Base-by-base conservation (phyloP, 768 basidiomycete species). In the Hericium coralloides region DNA sequence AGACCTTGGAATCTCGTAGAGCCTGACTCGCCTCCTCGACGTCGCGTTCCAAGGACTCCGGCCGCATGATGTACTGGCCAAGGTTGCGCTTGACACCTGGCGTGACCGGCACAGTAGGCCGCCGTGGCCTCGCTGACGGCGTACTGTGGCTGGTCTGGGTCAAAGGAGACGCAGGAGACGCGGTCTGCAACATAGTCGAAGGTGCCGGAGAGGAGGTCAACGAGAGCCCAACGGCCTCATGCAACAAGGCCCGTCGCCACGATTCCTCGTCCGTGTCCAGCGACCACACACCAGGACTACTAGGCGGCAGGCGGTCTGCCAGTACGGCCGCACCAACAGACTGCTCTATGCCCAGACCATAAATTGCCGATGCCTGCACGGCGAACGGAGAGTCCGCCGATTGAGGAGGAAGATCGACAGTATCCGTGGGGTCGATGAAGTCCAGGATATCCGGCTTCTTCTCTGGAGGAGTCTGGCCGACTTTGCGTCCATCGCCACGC, bases 401-500 rank as follows among this genome's bases (percentile, higher is more conserved):
- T 7, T 82, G 85, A 5, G 77, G 83, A 0, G 90, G 90, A 37
- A 92, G 66, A 65, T 92, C 90, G 38, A 92, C 89, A 23, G 79
- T 79, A 64, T 92, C 91, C 23, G 90, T 92, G 12, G 90, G 90
- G 70, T 92, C 90, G 63, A 92, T 83, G 55, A 87, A 76, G 65
- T 82, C 78, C 60, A 77, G 68, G n/a, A 26, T 20, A 12, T n/a
- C 43, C 0, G 26, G n/a, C 31, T 20, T 18, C 31, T 55, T 47
- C 12, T 38, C 22, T 31, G 48, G 55, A 12, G 15, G 12, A 17
- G 48, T 48, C n/a, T 56, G 74, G 70, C 31, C 66, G 53, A 48
- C 68, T 70, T 59, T 71, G 76, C 57, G 77, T 73, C 58, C 81
- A 81, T 73, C 73, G 18, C 74, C 78, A 22, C 81, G 80, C 36